phyloP scores from a whole-genome alignment of 2,329 filamentous ascomycete genomes.

The Sordariomycetes sp. region DNA sequence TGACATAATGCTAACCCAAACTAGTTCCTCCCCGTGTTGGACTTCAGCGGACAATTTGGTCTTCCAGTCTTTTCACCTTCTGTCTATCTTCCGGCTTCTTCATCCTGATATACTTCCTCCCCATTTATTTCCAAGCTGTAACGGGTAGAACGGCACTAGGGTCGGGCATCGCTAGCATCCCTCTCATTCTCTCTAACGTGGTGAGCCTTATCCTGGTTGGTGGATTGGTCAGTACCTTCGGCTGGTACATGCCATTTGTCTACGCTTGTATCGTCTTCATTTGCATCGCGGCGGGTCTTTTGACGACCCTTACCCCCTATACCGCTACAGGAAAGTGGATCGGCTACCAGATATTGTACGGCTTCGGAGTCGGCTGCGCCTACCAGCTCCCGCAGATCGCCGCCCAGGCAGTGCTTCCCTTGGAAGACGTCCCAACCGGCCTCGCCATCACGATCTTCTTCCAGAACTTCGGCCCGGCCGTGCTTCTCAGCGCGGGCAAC shows the following conservation, averaged over 20 bases:
- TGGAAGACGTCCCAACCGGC: constrained; percentile 31
- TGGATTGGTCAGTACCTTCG: too few species aligned
- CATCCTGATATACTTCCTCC: constrained; percentile 16
- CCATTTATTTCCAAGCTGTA: constrained; percentile 36
- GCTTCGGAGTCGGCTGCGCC: constrained; percentile 31
- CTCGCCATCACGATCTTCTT: constrained; percentile 35
- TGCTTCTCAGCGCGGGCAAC: constrained; percentile 29
- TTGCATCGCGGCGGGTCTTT: constrained; percentile 25
- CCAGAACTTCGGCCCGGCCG: constrained; percentile 26
- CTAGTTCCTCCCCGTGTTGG: too few species aligned
- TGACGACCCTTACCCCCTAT: constrained; percentile 27
- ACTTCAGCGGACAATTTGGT: too few species aligned
- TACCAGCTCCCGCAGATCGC: constrained; percentile 41
- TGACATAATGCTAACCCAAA: too few species aligned
- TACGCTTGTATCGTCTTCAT: neutral
- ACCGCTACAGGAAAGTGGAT: constrained; percentile 34
- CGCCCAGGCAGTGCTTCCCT: constrained; percentile 27
- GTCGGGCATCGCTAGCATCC: constrained; percentile 2
- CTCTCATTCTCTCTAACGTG: too few species aligned
- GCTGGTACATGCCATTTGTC: constrained; percentile 9
- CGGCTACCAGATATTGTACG: constrained; percentile 39
- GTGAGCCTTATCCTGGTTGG: too few species aligned
- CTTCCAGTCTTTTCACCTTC: too few species aligned
- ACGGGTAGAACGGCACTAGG: constrained; percentile 23
- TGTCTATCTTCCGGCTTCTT: too few species aligned